Base-by-base conservation (phyloP, 352 stramenopile genomes). In the Pythium vanterpoolii region DNA sequence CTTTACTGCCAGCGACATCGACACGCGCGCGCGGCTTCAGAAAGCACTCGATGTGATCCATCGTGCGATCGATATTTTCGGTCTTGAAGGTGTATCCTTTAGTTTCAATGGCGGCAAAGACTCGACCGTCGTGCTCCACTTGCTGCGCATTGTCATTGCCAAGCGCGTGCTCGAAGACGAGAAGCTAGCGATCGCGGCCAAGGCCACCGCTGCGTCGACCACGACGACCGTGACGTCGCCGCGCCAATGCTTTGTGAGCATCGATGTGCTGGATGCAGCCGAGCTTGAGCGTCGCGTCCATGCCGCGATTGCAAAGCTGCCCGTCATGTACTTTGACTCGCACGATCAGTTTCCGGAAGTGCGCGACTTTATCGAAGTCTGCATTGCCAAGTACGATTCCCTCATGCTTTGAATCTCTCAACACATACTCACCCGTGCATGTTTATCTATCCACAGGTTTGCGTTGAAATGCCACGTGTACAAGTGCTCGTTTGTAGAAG, bases 291-390 rank as follows among this genome's bases (percentile, higher is more conserved):
- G 34, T 14, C 72, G 67, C 24, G 78, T 88, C 27, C 56, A 66
- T 18, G 49, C 59, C 27, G 62, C 73, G 38, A 60, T 94, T 38
- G 67, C 76, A 40, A 71, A 72, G 21, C 62, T 96, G 24, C 87
- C 85, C 1, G 81, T 98, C 16, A 96, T 99, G 70, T 99, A 98
- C 77, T 99, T 98, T 71, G 86, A 98, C 61, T 95, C 97, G 57
- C 69, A 86, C 33, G 84, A 98, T 67, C 95, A 98, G 76, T 99
- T 99, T 72, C 83, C 85, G 3, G 86, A 98, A 62, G 79, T 98
- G n/a, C 72, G 87, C 23, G 74, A 81, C 16, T 97, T 97, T 59
- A 96, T 96, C 36, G 74, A 94, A 46, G 38, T 83, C 34, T 86
- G 84, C 55, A 82, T 75, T 16, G 54, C 63, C 26, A 79, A 73